Conservation (phyloP, 2,329 filamentous ascomycete species). For the Leptographium radiaticola region DNA sequence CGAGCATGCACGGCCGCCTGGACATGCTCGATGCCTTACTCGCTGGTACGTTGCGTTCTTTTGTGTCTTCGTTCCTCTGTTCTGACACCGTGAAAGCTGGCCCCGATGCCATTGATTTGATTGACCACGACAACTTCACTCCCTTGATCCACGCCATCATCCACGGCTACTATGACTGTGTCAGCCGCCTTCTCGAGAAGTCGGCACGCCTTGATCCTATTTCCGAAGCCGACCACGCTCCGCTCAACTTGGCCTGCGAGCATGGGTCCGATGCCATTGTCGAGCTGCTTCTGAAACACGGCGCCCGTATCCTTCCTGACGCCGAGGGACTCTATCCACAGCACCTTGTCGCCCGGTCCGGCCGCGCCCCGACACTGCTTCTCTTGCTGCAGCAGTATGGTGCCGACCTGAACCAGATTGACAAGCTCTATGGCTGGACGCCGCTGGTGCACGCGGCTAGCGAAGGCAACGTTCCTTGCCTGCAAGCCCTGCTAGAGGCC, state of each 20-base stretch:
- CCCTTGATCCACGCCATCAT: conserved; percentile 92
- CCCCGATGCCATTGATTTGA: conserved; percentile 65
- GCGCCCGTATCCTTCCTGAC: conserved; percentile 76
- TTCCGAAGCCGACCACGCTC: conserved; percentile 83
- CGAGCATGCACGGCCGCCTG: conserved; percentile 83
- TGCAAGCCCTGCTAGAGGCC: conserved; percentile 67
- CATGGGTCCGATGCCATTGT: conserved; percentile 79
- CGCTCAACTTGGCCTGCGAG: conserved; percentile 88
- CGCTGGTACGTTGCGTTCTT: conserved; percentile 29
- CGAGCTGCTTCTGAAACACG: conserved; percentile 67
- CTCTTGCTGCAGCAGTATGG: conserved; percentile 73
- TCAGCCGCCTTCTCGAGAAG: conserved; percentile 60
- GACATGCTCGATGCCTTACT: conserved; percentile 70
- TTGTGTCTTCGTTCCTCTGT: not conserved
- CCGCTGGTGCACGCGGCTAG: conserved; percentile 92
- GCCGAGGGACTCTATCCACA: conserved; percentile 96
- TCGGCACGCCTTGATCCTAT: conserved; percentile 77
- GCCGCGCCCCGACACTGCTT: conserved; percentile 66
- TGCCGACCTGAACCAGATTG: conserved; percentile 79
- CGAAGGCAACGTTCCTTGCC: conserved; percentile 83
- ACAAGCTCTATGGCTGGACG: conserved; percentile 97
- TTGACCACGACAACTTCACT: conserved; percentile 95
- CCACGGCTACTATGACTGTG: conserved; percentile 69
- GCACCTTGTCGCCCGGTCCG: conserved; percentile 84
- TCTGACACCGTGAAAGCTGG: conserved; percentile 33